These are phyloP conservation scores for Globisporangium radiosum DNA, from an alignment of 352 stramenopile species.

Conservation along the genomic window DNA sequence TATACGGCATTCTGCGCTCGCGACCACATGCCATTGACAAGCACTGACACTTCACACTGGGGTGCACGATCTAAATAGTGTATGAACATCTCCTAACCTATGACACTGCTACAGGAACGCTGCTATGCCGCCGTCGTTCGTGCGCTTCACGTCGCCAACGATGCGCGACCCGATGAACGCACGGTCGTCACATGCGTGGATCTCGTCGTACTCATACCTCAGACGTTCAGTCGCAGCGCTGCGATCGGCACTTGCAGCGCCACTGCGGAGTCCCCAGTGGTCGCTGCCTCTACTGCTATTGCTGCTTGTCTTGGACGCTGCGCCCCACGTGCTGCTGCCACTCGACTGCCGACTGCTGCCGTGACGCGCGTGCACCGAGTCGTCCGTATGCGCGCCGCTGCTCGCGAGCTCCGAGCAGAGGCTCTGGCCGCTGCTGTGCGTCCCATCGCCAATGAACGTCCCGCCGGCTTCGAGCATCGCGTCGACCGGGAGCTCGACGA, in stretches of 20 bases:
- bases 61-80: background rate
- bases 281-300: background rate
- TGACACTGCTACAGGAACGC: slow-evolving; percentile 7
- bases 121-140: slow-evolving; percentile 4
- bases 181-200: slow-evolving; percentile 9
- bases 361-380: slow-evolving; percentile 6
- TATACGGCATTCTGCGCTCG: too few relatives aligned
- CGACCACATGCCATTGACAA: too few relatives aligned
- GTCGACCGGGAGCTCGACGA: slow-evolving; percentile 36
- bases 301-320: slow-evolving; percentile 3
- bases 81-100: slow-evolving; percentile 1
- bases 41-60: background rate
- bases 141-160: slow-evolving; percentile 7
- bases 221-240: slow-evolving; percentile 6
- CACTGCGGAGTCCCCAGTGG: slow-evolving; percentile 9
- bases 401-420: slow-evolving; percentile 11
- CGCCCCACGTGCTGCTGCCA: slow-evolving; percentile 12
- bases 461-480: slow-evolving; percentile 42
- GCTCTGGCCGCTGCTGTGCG: slow-evolving; percentile 5
- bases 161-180: slow-evolving; percentile 13
- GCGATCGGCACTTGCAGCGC: slow-evolving; percentile 1
- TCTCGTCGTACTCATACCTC: slow-evolving; percentile 10
- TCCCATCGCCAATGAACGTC: slow-evolving; percentile 24
- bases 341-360: slow-evolving; percentile 8
- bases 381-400: slow-evolving; percentile 4